A percentile compares a stretch with the other conserved stretches of the same genome.
Evolutionary conservation across 2,329 filamentous ascomycete genomes (phyloP).

Genomic region (Calonectria fujianensis): DNA sequence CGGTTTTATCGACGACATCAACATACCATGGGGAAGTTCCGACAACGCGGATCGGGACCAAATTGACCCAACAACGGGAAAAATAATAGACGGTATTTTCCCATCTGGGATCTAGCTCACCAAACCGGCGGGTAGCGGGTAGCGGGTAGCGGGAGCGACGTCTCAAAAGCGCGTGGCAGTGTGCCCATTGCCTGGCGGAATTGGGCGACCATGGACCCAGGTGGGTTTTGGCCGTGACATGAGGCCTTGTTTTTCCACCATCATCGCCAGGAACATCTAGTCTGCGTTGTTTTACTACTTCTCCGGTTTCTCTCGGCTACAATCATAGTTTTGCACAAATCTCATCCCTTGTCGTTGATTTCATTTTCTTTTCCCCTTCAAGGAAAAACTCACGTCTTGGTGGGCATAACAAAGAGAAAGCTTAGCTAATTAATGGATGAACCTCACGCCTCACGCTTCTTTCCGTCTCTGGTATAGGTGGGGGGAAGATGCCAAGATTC

Average conservation of each 20-base stretch:
- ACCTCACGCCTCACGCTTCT: too few species aligned
- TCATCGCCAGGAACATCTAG: conserved; percentile 3
- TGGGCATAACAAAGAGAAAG: neutral
- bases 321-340: neutral
- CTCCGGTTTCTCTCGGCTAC: neutral
- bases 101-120: neutral
- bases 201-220: conserved; percentile 42
- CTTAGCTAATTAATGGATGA: neutral
- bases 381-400: neutral
- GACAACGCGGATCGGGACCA: neutral
- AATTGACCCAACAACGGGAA: neutral
- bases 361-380: neutral
- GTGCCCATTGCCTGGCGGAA: conserved; percentile 46
- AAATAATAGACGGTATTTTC: neutral
- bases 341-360: neutral
- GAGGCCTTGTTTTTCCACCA: conserved; percentile 1
- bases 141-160: conserved; percentile 10
- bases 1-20: conserved; percentile 8
- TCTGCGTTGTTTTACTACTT: neutral
- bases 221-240: conserved; percentile 36
- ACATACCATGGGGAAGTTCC: conserved; percentile 14
- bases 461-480: too few species aligned
- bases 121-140: conserved; percentile 21
- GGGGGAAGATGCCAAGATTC: neutral
- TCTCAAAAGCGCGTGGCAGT: conserved; percentile 34